Percentiles rank a stretch among this genome's conserved stretches.
Evolutionary conservation across 106 monocot genomes (phyloP).

Genomic region (Gastrodia elata): DNA sequence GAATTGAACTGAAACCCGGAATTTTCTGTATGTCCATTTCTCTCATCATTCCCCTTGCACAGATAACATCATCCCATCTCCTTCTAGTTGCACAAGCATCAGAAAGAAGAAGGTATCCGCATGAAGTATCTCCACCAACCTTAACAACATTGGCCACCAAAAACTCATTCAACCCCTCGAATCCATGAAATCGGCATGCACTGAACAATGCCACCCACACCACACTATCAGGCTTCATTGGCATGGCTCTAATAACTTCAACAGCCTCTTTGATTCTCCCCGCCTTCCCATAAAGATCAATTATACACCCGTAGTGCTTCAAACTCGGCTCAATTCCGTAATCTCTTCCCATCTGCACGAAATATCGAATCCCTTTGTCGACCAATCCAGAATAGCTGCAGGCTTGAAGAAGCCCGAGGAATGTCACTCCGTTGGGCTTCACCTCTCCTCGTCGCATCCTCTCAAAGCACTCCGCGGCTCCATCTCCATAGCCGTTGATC

Average conservation of each 20-base stretch:
- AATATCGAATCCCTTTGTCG: conserved; percentile 16
- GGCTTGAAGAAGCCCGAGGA: conserved; percentile 17
- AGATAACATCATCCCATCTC: conserved; percentile 20
- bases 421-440: conserved; percentile 21
- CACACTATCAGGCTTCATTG: conserved; percentile 21
- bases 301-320: conserved; percentile 35
- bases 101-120: conserved; percentile 18
- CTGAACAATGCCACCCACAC: conserved; percentile 30
- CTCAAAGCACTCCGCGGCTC: conserved; percentile 12
- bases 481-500: conserved; percentile 14
- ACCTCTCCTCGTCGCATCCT: conserved; percentile 3
- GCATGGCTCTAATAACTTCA: conserved; percentile 19
- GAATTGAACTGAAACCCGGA: conserved; percentile 22
- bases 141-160: conserved; percentile 14
- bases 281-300: conserved; percentile 30
- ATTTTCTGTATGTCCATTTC: conserved; percentile 26
- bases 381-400: conserved; percentile 27
- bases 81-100: conserved; percentile 11
- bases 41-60: conserved; percentile 20
- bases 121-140: conserved; percentile 8
- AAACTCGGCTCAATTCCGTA: conserved; percentile 20
- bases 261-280: conserved; percentile 23
- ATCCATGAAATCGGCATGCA: conserved; percentile 16
- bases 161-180: conserved; percentile 2
- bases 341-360: conserved; percentile 10